Evolutionary conservation across 139 green algal genomes (phyloP), one percentile per base, ranked within the genome.

Genomic region (Nannochloris sp.): DNA sequence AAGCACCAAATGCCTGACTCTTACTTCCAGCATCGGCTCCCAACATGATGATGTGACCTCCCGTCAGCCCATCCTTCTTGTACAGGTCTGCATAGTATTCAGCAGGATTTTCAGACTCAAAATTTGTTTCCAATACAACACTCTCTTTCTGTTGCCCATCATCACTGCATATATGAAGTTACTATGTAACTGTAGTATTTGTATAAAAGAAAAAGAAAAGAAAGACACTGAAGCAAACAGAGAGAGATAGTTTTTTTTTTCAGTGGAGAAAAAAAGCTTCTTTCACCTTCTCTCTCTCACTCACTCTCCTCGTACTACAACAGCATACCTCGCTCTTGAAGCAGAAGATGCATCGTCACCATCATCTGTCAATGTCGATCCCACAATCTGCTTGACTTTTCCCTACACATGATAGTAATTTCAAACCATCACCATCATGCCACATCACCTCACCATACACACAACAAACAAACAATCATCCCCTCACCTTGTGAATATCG

Each of bases 311-410:
- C 27, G 4, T 29, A 29, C 0, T 29, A 7, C 34, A 40, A 11
- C 34, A 40, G 34, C 34, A 40, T 29, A 29, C 27, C 27, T 29
- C 27, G 27, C 4, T 29, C 4, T 29, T 29, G 27, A 29, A 29
- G n/a, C 16, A 53, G n/a, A 53, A 21, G 46, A 25, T 53, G 0
- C 61, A 24, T 46, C 60, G 56, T 44, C 63, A 7, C 82, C 69
- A 18, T 94, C 58, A 72, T 96, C 93, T 14, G 74, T 72, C 3
- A 99, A 72, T 3, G 87, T 96, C 0, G 86, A 95, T 0, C 93
- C 93, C 1, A 99, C 93, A 65, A 99, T 99, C 56, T 99, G 93
- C 77, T 99, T 99, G 9, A 99, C 93, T 56, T 95, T 91, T 16
- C 93, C 93, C 86, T 96, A 81, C 53, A 16, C 19, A 60, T n/a